Percentiles rank a stretch among this genome's conserved stretches.
These are phyloP conservation scores for Macadamia tetraphylla DNA, from an alignment of 164 flowering plant genomes.

Conservation along the genomic window DNA sequence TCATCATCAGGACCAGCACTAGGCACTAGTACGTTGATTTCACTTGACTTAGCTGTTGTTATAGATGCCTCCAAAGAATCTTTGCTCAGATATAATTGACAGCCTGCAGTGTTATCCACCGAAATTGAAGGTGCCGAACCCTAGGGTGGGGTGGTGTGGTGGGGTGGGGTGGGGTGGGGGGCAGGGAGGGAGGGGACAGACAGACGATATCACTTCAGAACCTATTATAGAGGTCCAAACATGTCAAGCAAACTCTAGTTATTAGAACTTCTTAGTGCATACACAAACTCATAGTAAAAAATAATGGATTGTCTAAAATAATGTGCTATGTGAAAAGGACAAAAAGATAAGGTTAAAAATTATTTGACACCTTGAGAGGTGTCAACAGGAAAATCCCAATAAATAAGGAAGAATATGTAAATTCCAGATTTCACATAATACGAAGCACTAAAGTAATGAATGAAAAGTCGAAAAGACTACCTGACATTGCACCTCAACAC, in stretches of 20 bases:
- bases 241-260: not conserved
- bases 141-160: conserved; percentile 27
- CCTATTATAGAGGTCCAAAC: not conserved
- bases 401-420: no score
- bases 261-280: not conserved
- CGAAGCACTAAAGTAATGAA: no score
- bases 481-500: conserved; percentile 97
- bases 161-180: not conserved
- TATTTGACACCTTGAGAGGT: no score
- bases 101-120: conserved; percentile 85
- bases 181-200: not conserved
- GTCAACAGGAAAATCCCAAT: no score
- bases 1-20: conserved; percentile 62
- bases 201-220: not conserved
- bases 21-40: conserved; percentile 87
- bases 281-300: not conserved
- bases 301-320: not conserved
- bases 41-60: conserved; percentile 95
- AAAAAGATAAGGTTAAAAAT: no score
- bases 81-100: conserved; percentile 87
- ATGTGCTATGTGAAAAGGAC: not conserved
- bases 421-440: no score
- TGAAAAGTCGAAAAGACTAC: conserved; percentile 25
- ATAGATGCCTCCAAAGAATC: conserved; percentile 74
- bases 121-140: conserved; percentile 97